A percentile compares a stretch with the other conserved stretches of the same genome.
Conservation (phyloP, 2,329 filamentous ascomycete species). For the Colletotrichum sp. region DNA sequence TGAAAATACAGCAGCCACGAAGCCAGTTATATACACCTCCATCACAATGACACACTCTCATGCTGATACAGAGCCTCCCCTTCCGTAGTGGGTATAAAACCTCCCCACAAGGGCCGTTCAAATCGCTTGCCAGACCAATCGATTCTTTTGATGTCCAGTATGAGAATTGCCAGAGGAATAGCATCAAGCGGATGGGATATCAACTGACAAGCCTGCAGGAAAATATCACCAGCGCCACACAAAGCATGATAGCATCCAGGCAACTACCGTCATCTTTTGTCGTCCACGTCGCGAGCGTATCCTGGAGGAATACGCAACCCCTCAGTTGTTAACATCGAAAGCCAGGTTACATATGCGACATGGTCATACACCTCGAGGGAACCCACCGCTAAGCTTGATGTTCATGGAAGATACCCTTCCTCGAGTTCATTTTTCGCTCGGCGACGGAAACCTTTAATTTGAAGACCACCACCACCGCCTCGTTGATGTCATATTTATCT, state of each 20-base stretch:
- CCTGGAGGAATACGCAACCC: neutral
- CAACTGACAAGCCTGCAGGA: neutral
- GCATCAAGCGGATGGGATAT: accelerated
- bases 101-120: accelerated
- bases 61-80: neutral
- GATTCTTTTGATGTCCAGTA: accelerated
- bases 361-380: neutral
- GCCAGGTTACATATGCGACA: neutral
- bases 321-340: neutral
- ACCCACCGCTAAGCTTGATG: neutral
- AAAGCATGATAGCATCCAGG: no score
- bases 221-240: neutral
- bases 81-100: neutral
- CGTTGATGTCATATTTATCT: neutral
- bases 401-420: neutral
- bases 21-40: accelerated
- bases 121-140: neutral
- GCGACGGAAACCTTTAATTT: neutral
- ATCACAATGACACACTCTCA: accelerated
- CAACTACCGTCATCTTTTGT: neutral
- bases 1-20: accelerated
- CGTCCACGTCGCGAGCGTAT: neutral
- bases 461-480: accelerated
- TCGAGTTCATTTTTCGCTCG: neutral
- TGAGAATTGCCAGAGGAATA: neutral